phyloP scores from a whole-genome alignment of 306 rosid genomes.

The Senna tora region DNA sequence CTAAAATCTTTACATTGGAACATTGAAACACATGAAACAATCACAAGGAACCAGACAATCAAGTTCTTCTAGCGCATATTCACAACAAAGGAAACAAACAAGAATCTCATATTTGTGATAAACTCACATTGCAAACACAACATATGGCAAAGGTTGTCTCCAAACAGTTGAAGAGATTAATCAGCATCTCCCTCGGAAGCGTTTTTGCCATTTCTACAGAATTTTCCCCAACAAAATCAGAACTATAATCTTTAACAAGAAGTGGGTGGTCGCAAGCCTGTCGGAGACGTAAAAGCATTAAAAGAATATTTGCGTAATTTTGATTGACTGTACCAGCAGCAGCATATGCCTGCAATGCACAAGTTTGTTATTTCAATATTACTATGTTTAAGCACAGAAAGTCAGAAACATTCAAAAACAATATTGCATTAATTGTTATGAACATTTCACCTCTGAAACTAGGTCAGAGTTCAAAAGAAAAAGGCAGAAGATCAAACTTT shows the following conservation, averaged over 20 bases:
- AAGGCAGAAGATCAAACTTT: neutral
- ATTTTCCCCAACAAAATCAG: constrained; percentile 68
- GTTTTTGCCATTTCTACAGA: constrained; percentile 75
- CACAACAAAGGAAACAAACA: constrained; percentile 28
- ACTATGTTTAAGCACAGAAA: constrained; percentile 16
- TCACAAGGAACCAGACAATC: constrained; percentile 28
- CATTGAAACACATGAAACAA: too few species aligned
- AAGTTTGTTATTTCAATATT: constrained; percentile 32
- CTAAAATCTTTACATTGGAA: too few species aligned
- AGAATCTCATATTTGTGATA: constrained; percentile 26
- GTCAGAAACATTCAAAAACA: neutral
- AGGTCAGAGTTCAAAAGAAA: constrained; percentile 5
- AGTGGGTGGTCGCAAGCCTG: constrained; percentile 97
- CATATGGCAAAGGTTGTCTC: constrained; percentile 75
- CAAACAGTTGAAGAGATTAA: constrained; percentile 62
- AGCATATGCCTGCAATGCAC: constrained; percentile 84
- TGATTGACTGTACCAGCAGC: constrained; percentile 98
- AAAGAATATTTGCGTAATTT: constrained; percentile 92
- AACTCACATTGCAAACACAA: constrained; percentile 76
- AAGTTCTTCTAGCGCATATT: constrained; percentile 12
- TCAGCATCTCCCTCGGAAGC: constrained; percentile 70
- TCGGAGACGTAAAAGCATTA: constrained; percentile 97
- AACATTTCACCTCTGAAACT: constrained; percentile 7
- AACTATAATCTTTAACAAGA: constrained; percentile 80
- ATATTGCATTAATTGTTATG: neutral